Base-by-base conservation (phyloP, 2,329 filamentous ascomycete species). In the Neopestalotiopsis rosae region DNA sequence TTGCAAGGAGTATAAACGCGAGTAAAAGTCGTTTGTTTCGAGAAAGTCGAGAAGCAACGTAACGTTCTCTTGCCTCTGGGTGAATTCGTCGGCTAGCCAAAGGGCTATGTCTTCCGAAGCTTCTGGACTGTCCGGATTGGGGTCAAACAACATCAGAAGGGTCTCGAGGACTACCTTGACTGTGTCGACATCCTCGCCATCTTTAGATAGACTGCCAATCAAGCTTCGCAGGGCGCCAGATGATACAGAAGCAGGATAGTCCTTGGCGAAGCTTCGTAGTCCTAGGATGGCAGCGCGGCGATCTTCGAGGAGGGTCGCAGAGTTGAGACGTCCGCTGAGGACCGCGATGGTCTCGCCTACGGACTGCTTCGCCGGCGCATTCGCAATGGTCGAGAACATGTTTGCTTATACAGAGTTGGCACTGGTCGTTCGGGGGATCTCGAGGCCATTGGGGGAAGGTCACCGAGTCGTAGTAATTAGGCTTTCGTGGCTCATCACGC, bases 41-140 rank as follows among this genome's bases (percentile, higher is more conserved):
- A 99, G 87, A 68, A 99, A 92, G 78, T 96, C 92, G 70, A 99
- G 89, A 30, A 99, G 88, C 17, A 96, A 85, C 1, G 94, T 95
- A 71, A 98, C 95, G 80, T 99, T 98, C 82, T 98, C 95, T 88
- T 98, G 95, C 71, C 94, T 91, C 86, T 97, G 95, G 42, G 96
- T 98, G 79, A 99, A 99, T 81, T 98, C 95, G 81, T 99, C 96
- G 67, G 96, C 96, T 69, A 99, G 87, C 94, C 96, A 99, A 34
- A 98, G 85, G 20, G 92, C 92, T 75, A 99, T 97, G 81, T 99
- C 96, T 72, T 98, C 95, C 14, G 95, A 97, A 67, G 95, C 94
- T 86, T 98, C 95, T 40, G 94, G 88, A 85, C 94, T 97, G 77
- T 86, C 84, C 74, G 88, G 85, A 74, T 91, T 91, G 56, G 90